Percentiles rank a stretch among this genome's conserved stretches.
Conservation (phyloP, 331 rosid species). For the Malus hybrid region DNA sequence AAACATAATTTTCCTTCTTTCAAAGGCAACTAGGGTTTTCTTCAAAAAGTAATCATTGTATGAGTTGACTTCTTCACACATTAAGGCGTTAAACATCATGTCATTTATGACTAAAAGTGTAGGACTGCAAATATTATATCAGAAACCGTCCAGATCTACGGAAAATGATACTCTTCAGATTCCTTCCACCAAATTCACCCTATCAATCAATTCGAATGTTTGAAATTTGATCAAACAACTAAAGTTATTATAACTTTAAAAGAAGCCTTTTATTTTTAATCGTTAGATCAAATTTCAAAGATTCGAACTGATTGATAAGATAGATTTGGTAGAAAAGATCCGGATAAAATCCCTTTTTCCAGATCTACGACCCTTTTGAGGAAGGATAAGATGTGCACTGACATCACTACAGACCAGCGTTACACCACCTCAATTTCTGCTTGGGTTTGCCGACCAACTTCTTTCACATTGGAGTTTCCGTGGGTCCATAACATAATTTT, state of each 20-base stretch:
- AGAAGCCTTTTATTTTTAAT: too few species aligned
- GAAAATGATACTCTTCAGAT: too few species aligned
- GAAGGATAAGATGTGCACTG: conserved; percentile 27
- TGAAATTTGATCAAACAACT: too few species aligned
- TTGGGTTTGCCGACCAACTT: conserved; percentile 35
- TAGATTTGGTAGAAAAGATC: too few species aligned
- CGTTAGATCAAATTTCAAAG: too few species aligned
- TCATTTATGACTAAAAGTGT: conserved; percentile 21
- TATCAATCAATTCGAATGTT: too few species aligned
- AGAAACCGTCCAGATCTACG: conserved; percentile 34
- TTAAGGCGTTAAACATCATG: conserved; percentile 32
- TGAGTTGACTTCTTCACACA: conserved; percentile 31
- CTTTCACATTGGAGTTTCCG: conserved; percentile 17
- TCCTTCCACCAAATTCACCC: too few species aligned
- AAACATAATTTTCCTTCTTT: background rate
- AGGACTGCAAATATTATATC: background rate
- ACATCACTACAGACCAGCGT: conserved; percentile 22
- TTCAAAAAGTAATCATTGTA: conserved; percentile 20
- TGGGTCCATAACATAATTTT: conserved; percentile 18
- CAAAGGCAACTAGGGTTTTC: background rate
- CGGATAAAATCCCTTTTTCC: background rate
- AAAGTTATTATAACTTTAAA: too few species aligned
- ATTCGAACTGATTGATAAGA: too few species aligned
- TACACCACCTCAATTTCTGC: conserved; percentile 13
- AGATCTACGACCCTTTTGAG: conserved; percentile 39